Conservation (phyloP, 495 filamentous ascomycete genomes). For the Penicillium soppii region DNA sequence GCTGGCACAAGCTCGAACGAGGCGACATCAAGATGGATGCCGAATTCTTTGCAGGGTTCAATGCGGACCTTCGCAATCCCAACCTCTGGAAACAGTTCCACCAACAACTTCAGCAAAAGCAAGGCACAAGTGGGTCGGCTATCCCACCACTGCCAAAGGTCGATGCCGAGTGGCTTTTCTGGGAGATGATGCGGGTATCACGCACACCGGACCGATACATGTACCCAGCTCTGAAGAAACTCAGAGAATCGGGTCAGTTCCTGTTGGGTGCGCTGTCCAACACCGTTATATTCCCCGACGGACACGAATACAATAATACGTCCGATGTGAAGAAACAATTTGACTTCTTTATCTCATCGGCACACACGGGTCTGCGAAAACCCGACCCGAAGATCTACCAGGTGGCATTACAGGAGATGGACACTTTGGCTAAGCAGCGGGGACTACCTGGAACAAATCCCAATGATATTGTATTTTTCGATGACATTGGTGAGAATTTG, state of each 20-base stretch:
- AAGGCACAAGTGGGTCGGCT: conserved; percentile 25
- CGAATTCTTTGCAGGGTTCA: conserved; percentile 76
- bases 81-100: conserved; percentile 66
- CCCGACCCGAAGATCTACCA: conserved; percentile 81
- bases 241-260: conserved; percentile 62
- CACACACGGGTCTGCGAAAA: conserved; percentile 86
- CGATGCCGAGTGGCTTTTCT: conserved; percentile 81
- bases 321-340: conserved; percentile 61
- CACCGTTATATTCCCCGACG: conserved; percentile 76
- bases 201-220: conserved; percentile 78
- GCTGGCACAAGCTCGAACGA: conserved; percentile 82
- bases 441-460: conserved; percentile 57
- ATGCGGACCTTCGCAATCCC: conserved; percentile 64
- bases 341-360: conserved; percentile 79
- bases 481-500: conserved; percentile 95
- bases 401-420: conserved; percentile 63
- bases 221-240: conserved; percentile 73
- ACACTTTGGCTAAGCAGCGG: conserved; percentile 55
- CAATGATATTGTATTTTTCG: conserved; percentile 79
- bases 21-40: conserved; percentile 71
- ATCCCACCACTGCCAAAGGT: conserved; percentile 68
- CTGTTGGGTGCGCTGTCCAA: conserved; percentile 84
- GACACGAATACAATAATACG: conserved; percentile 54
- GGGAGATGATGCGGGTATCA: conserved; percentile 83
- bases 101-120: conserved; percentile 32